phyloP scores from a whole-genome alignment of 2,329 filamentous ascomycete species.

The Elsinoe batatas region DNA sequence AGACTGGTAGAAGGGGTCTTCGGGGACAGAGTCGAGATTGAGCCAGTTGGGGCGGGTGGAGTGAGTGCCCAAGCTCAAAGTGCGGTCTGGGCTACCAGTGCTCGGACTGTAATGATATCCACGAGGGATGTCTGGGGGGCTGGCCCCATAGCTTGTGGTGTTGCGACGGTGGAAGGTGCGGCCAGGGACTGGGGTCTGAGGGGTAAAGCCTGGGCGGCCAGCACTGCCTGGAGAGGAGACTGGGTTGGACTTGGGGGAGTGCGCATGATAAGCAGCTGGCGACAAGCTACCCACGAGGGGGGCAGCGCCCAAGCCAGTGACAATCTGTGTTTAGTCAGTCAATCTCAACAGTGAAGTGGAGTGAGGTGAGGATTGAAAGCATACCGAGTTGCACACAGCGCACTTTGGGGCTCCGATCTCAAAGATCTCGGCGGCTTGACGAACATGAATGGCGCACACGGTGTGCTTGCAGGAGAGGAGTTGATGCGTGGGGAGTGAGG shows the following conservation, averaged over 20 bases:
- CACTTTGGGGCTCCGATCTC: not conserved
- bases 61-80: not conserved
- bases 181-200: conserved; percentile 1
- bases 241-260: not conserved
- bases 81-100: not conserved
- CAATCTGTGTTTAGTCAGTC: not conserved
- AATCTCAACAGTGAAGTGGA: not conserved
- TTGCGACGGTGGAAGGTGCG: not conserved
- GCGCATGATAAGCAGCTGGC: not conserved
- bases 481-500: not conserved
- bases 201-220: conserved; percentile 4
- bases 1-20: conserved; percentile 8
- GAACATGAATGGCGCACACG: not conserved
- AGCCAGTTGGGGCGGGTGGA: not conserved
- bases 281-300: not conserved
- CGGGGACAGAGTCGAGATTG: not conserved
- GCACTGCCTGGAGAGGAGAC: not conserved
- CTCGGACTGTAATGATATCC: not conserved
- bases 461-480: not conserved
- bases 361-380: not conserved
- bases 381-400: not conserved
- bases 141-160: not conserved
- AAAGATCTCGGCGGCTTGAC: not conserved
- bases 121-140: not conserved
- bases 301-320: not conserved